These are phyloP conservation scores for Tuber aestivum DNA, from an alignment of 495 filamentous ascomycete species.

Conservation along the genomic window DNA sequence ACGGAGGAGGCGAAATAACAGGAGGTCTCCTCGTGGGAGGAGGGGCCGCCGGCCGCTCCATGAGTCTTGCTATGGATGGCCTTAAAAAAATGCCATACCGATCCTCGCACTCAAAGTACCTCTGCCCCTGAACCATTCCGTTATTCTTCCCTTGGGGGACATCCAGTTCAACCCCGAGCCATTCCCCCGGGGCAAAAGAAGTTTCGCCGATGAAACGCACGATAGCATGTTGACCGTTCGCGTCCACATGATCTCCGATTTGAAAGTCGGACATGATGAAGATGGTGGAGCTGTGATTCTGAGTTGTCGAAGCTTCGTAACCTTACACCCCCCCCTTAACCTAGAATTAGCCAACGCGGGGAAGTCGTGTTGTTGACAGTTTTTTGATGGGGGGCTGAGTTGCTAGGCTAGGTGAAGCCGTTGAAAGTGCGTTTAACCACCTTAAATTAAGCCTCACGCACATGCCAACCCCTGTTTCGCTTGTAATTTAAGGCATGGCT, in stretches of 20 bases:
- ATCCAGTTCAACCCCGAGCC: constrained; percentile 85
- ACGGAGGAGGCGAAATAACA: constrained; percentile 24
- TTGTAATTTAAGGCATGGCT: not conserved
- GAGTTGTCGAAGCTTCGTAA: not conserved
- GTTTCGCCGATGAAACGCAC: constrained; percentile 77
- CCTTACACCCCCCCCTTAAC: not conserved
- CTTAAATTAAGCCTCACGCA: not conserved
- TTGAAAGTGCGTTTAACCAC: not conserved
- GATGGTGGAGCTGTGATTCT: not conserved
- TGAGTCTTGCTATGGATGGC: constrained; percentile 55
- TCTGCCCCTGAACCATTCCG: constrained; percentile 77
- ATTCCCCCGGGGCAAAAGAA: constrained; percentile 71
- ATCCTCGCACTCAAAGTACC: constrained; percentile 81
- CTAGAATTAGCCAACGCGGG: not conserved
- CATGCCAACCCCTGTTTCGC: not conserved
- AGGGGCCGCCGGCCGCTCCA: constrained; percentile 51
- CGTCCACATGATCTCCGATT: constrained; percentile 39
- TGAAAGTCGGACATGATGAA: constrained; percentile 27
- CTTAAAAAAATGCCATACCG: constrained; percentile 85
- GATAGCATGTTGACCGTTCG: constrained; percentile 63
- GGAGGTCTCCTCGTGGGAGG: not conserved
- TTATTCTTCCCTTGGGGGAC: constrained; percentile 88
- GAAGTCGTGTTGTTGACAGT: not conserved
- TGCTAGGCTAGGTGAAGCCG: not conserved
- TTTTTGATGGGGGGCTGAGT: not conserved